phyloP scores from a whole-genome alignment of 176 grass and related monocot species.

The bread wheat (Triticum aestivum) region IWGSC_CS_RefSeq_v2.1 NC_057802.1:232194318-232194817 shows the following conservation, averaged over 20 bases:
- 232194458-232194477: slow-evolving; percentile 2
- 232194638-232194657: background rate
- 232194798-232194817: too few relatives aligned
- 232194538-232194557: background rate
- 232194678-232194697: background rate
- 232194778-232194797: too few relatives aligned
- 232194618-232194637: background rate
- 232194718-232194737: too few relatives aligned
- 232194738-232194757: too few relatives aligned
- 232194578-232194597: background rate
- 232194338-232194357: slow-evolving; percentile 57
- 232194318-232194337: slow-evolving; percentile 80
- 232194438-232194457: background rate
- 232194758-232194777: too few relatives aligned
- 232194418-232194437: background rate
- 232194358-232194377: slow-evolving; percentile 56
- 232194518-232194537: slow-evolving; percentile 1
- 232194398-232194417: slow-evolving; percentile 26
- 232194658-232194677: background rate
- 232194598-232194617: background rate
- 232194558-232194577: background rate
- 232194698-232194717: background rate
- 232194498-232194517: background rate
- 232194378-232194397: slow-evolving; percentile 64
- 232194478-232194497: background rate